Percentiles rank a stretch among this genome's conserved stretches.
Conservation (phyloP, 805 yeast species). For the Spathaspora gorwiae region DNA sequence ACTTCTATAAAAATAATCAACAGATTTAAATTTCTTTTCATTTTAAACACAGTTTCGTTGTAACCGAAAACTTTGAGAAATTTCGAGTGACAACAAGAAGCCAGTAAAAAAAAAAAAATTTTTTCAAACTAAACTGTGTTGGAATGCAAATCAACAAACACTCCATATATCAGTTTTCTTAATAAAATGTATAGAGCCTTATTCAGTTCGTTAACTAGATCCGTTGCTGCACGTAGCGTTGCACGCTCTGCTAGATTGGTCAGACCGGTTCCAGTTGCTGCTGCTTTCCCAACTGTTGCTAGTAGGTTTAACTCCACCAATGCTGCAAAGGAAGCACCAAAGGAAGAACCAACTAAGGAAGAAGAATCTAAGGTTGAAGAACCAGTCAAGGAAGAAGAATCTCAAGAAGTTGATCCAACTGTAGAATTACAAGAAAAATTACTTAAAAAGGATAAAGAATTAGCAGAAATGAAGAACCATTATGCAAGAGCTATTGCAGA, state of each 20-base stretch:
- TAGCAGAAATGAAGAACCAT: conserved; percentile 77
- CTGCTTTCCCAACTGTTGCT: conserved; percentile 1
- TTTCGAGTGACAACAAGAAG: neutral
- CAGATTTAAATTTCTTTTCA: no score
- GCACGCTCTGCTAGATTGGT: conserved; percentile 10
- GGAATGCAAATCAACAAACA: neutral
- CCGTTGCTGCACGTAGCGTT: conserved; percentile 9
- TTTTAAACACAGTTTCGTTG: no score
- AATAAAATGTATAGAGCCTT: conserved; percentile 24
- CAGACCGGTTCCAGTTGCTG: conserved; percentile 8
- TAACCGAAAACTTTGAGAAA: no score
- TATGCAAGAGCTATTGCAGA: conserved; percentile 84
- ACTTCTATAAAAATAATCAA: no score
- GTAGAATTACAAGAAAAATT: conserved; percentile 48
- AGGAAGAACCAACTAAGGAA: conserved; percentile 7
- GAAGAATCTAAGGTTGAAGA: conserved; percentile 4
- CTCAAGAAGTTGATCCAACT: conserved; percentile 16
- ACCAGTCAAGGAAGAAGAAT: conserved; percentile 7
- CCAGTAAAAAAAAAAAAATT: neutral
- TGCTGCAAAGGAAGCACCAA: conserved; percentile 11
- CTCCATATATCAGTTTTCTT: neutral
- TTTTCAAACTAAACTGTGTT: conserved; percentile 1
- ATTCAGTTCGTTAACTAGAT: conserved; percentile 15
- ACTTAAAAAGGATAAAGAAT: conserved; percentile 62
- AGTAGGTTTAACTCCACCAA: conserved; percentile 10